These are phyloP conservation scores for Huiozyma naganishii DNA, from an alignment of 805 yeast species.

Conservation along the genomic window DNA sequence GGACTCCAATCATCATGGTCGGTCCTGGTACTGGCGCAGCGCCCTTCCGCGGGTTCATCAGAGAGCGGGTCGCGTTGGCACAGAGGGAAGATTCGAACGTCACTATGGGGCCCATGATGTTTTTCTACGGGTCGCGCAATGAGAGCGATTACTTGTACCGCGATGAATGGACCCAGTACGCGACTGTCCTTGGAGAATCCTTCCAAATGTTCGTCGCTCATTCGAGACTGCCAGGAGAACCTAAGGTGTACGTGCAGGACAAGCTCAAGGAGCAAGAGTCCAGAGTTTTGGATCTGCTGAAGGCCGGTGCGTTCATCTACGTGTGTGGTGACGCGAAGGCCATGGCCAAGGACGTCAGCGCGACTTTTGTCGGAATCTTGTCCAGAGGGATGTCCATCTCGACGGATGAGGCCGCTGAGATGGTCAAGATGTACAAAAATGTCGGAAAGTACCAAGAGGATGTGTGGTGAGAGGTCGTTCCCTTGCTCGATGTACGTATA, in stretches of 20 bases:
- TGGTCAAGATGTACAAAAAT: conserved; percentile 67
- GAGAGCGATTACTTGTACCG: conserved; percentile 80
- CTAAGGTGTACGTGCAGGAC: conserved; percentile 78
- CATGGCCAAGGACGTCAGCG: conserved; percentile 91
- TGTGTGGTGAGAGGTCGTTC: conserved; percentile 57
- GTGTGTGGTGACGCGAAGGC: conserved; percentile 95
- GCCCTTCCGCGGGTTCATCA: conserved; percentile 89
- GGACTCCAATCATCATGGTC: conserved; percentile 80
- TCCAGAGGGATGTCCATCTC: conserved; percentile 50
- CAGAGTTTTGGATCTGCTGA: conserved; percentile 34
- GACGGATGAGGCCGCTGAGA: conserved; percentile 60
- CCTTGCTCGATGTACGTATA: too few species aligned
- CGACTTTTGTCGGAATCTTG: conserved; percentile 53
- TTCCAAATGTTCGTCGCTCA: conserved; percentile 77
- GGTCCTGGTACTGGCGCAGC: conserved; percentile 99
- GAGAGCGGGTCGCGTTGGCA: conserved; percentile 64
- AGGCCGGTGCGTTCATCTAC: conserved; percentile 79
- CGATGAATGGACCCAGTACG: conserved; percentile 80
- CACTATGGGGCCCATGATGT: conserved; percentile 57
- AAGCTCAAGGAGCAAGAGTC: conserved; percentile 44
- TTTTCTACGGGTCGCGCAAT: conserved; percentile 83
- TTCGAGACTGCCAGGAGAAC: conserved; percentile 56
- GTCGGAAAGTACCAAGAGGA: conserved; percentile 93
- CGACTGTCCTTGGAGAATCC: conserved; percentile 45
- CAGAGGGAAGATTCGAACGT: conserved; percentile 24